Conservation (phyloP, 2,329 filamentous ascomycete genomes). For the Cladosporium sphaerospermum region DNA sequence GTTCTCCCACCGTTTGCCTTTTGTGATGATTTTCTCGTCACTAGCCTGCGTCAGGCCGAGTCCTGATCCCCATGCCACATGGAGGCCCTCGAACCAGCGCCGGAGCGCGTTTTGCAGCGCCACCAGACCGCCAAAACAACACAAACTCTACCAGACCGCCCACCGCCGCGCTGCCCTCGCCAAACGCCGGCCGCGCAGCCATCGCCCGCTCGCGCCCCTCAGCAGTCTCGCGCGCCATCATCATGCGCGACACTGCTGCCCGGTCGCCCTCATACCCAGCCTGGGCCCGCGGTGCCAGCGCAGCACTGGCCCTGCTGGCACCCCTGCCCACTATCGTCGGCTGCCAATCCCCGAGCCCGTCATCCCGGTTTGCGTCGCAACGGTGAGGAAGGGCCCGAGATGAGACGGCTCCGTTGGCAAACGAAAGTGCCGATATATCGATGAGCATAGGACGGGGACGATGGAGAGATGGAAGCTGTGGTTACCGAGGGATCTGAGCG, state of each 20-base stretch:
- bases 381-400: neutral
- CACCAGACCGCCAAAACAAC: neutral
- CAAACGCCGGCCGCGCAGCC: neutral
- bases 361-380: conserved; percentile 1
- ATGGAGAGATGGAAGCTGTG: neutral
- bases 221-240: neutral
- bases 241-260: neutral
- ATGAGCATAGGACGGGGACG: neutral
- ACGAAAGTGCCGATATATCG: neutral
- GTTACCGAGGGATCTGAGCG: neutral
- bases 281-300: neutral
- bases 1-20: neutral
- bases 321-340: neutral
- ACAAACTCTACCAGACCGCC: neutral
- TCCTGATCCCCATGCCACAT: conserved; percentile 3
- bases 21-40: neutral
- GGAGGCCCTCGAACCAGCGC: neutral
- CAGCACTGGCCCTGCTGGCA: neutral
- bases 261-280: neutral
- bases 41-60: neutral
- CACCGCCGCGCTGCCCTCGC: neutral
- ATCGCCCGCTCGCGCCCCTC: neutral
- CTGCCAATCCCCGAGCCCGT: conserved; percentile 2
- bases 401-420: neutral
- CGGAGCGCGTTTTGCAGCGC: neutral